Conservation (phyloP, 2,329 filamentous ascomycete genomes). For the Rutstroemia sp. region DNA sequence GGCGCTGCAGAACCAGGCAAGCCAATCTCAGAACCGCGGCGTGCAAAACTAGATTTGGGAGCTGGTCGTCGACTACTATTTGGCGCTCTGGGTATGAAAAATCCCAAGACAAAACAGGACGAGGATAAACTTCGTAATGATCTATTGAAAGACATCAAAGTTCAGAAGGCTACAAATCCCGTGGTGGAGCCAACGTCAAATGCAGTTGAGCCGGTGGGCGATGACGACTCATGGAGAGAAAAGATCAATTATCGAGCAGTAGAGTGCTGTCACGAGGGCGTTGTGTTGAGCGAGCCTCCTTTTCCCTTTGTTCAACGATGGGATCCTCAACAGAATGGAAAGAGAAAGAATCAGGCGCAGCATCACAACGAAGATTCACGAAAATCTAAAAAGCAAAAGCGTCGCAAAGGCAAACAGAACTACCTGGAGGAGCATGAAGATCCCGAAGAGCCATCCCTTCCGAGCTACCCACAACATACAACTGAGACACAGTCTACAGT, state of each 20-base stretch:
- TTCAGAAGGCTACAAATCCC: constrained; percentile 29
- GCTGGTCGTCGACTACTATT: constrained; percentile 64
- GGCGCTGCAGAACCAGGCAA: not conserved
- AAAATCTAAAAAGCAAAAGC: constrained; percentile 44
- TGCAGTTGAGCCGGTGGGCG: constrained; percentile 33
- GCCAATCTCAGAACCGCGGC: constrained; percentile 8
- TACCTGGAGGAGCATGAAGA: constrained; percentile 36
- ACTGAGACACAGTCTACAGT: constrained; percentile 18
- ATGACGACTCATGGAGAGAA: constrained; percentile 61
- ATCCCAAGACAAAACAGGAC: constrained; percentile 61
- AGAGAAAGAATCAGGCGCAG: constrained; percentile 41
- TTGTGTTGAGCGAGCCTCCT: constrained; percentile 66
- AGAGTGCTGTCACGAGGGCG: constrained; percentile 69
- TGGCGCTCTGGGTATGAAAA: constrained; percentile 61
- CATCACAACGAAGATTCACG: constrained; percentile 34
- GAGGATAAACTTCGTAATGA: constrained; percentile 54
- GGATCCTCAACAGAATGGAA: constrained; percentile 64
- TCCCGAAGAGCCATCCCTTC: constrained; percentile 27
- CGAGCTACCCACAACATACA: constrained; percentile 29
- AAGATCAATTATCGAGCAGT: constrained; percentile 72
- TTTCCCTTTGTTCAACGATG: constrained; percentile 88
- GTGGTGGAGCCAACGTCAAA: constrained; percentile 13
- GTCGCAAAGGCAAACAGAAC: constrained; percentile 34
- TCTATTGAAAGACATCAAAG: constrained; percentile 47
- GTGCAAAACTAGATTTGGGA: constrained; percentile 42